Conservation (phyloP, 2,329 filamentous ascomycete genomes). For the Claviceps spartinae region DNA sequence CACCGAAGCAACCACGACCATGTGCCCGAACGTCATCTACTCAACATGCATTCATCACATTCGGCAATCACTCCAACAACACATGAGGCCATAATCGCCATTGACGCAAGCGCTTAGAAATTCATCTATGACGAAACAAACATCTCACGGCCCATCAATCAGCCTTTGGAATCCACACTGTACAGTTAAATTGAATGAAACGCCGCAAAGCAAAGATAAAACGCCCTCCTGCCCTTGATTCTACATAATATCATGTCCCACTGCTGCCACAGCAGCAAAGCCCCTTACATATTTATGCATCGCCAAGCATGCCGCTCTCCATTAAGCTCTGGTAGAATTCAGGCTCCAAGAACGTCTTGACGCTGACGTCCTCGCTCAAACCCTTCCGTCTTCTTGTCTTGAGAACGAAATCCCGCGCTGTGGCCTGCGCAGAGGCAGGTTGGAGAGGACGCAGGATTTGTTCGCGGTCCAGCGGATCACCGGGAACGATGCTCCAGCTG, state of each 20-base stretch:
- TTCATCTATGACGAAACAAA: background rate
- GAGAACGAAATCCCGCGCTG: slow-evolving; percentile 87
- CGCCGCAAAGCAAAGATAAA: background rate
- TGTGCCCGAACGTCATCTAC: no score
- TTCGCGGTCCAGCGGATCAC: slow-evolving; percentile 83
- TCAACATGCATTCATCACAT: no score
- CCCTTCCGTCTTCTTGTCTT: slow-evolving; percentile 93
- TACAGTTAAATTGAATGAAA: no score
- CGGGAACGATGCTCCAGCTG: slow-evolving; percentile 88
- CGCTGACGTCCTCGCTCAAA: slow-evolving; percentile 84
- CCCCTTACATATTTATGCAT: slow-evolving; percentile 14
- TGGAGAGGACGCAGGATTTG: slow-evolving; percentile 73
- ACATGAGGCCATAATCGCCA: no score
- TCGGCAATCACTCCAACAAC: no score
- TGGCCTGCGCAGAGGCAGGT: slow-evolving; percentile 75
- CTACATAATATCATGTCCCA: background rate
- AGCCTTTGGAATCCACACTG: background rate
- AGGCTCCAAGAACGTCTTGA: slow-evolving; percentile 91
- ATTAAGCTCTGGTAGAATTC: slow-evolving; percentile 81
- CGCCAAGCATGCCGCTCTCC: slow-evolving; percentile 75
- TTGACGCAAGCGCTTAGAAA: no score
- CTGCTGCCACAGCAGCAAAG: background rate
- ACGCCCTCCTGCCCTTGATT: background rate
- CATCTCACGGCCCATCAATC: background rate
- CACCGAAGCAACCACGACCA: no score